phyloP scores from a whole-genome alignment of 2,329 filamentous ascomycete genomes.

The Endocalyx cinctus region DNA sequence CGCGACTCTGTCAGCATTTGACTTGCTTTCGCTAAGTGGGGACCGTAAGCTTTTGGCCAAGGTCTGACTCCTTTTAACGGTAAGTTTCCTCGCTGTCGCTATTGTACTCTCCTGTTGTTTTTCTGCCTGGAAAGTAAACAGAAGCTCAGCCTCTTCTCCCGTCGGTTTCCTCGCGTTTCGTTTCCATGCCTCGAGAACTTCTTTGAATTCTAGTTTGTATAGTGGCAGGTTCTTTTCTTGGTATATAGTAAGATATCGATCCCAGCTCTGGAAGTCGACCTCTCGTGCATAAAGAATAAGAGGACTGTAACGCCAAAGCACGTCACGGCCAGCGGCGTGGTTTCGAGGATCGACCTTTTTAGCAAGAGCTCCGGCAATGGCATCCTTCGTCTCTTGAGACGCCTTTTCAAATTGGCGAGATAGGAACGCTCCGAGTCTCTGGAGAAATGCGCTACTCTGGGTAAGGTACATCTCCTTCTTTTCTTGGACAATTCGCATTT shows the following conservation, averaged over 20 bases:
- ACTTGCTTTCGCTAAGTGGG: constrained; percentile 55
- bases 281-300: constrained; percentile 85
- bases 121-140: constrained; percentile 82
- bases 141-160: constrained; percentile 73
- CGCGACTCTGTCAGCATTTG: constrained; percentile 51
- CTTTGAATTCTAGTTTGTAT: constrained; percentile 78
- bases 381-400: constrained; percentile 63
- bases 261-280: constrained; percentile 77
- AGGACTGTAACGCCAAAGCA: constrained; percentile 84
- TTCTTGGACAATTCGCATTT: constrained; percentile 91
- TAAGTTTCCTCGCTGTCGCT: constrained; percentile 79
- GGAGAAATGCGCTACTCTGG: constrained; percentile 72
- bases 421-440: constrained; percentile 77
- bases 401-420: constrained; percentile 73
- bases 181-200: constrained; percentile 75
- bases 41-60: constrained; percentile 69
- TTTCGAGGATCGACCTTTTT: constrained; percentile 67
- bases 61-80: constrained; percentile 90
- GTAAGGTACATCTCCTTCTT: constrained; percentile 86
- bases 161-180: constrained; percentile 69
- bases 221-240: constrained; percentile 70
- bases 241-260: constrained; percentile 73
- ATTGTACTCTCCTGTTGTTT: constrained; percentile 77
- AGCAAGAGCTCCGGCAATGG: constrained; percentile 54
- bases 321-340: constrained; percentile 65